Percentiles rank a stretch among this genome's conserved stretches.
Conservation (phyloP, 1,139 yeast genomes). For the Taphrina deformans region DNA sequence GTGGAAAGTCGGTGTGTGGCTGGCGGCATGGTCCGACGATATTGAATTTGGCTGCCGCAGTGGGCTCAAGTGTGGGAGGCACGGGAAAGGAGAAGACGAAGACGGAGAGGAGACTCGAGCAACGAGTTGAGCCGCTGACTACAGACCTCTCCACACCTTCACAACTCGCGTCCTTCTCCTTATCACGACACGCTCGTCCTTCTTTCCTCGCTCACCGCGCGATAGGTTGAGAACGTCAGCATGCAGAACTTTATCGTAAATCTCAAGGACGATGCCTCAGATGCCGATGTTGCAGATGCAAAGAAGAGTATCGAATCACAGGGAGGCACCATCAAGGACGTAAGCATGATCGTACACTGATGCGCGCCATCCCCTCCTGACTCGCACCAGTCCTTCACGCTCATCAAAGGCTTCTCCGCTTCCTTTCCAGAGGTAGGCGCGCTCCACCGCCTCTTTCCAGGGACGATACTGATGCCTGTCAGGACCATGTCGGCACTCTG, state of each 20-base stretch:
- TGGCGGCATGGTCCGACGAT: neutral
- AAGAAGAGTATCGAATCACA: slow-evolving; percentile 25
- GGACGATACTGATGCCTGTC: neutral
- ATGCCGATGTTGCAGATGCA: slow-evolving; percentile 25
- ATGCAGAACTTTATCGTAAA: slow-evolving; percentile 22
- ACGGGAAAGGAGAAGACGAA: neutral
- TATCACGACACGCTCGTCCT: too few relatives aligned
- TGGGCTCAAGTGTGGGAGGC: neutral
- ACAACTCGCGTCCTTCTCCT: neutral
- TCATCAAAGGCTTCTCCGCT: slow-evolving; percentile 28
- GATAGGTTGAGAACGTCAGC: too few relatives aligned
- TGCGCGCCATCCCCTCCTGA: neutral
- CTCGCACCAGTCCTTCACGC: slow-evolving; percentile 11
- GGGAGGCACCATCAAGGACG: slow-evolving; percentile 31
- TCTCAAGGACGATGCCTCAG: slow-evolving; percentile 22
- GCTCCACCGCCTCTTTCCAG: neutral
- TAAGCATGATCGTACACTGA: neutral
- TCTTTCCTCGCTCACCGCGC: too few relatives aligned
- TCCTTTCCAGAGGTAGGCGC: slow-evolving; percentile 13
- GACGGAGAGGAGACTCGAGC: too few relatives aligned
- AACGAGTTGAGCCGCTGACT: neutral
- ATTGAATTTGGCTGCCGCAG: neutral
- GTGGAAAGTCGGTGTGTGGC: neutral
- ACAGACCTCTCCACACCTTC: neutral
- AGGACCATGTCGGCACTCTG: slow-evolving; percentile 26